phyloP scores from a whole-genome alignment of 1,284 basidiomycete genomes.

The Leccinum pachyderme region DNA sequence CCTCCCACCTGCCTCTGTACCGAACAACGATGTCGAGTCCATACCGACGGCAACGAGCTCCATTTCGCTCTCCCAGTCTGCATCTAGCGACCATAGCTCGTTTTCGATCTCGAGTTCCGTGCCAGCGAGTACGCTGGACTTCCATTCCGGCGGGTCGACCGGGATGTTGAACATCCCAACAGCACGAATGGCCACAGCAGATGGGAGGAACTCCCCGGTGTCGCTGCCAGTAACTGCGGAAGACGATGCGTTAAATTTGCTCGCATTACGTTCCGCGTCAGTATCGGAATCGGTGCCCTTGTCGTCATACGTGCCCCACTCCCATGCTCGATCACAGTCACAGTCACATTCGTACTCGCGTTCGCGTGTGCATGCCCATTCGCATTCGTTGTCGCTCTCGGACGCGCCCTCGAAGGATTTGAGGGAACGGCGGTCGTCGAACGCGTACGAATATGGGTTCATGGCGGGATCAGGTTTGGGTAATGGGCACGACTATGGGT shows the following conservation, averaged over 20 bases:
- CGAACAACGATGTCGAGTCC: slow-evolving; percentile 15
- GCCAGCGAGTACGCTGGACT: slow-evolving; percentile 29
- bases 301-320: slow-evolving; percentile 7
- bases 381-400: slow-evolving; percentile 8
- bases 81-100: slow-evolving; percentile 19
- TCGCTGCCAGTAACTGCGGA: slow-evolving; percentile 11
- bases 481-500: neutral
- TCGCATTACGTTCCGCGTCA: slow-evolving; percentile 21
- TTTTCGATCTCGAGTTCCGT: slow-evolving; percentile 44
- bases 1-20: slow-evolving; percentile 46
- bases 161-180: slow-evolving; percentile 54
- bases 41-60: slow-evolving; percentile 9
- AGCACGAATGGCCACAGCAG: neutral
- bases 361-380: slow-evolving; percentile 6
- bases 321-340: neutral
- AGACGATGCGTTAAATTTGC: slow-evolving; percentile 30
- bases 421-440: slow-evolving; percentile 15
- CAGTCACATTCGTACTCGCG: slow-evolving; percentile 8
- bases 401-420: neutral
- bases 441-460: slow-evolving; percentile 18
- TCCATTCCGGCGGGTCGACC: slow-evolving; percentile 37
- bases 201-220: slow-evolving; percentile 9
- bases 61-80: slow-evolving; percentile 6
- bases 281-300: slow-evolving; percentile 8
- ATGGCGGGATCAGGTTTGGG: neutral